These are phyloP conservation scores for Microsporum audouinii DNA, from an alignment of 2,329 filamentous ascomycete genomes.

Conservation along the genomic window DNA sequence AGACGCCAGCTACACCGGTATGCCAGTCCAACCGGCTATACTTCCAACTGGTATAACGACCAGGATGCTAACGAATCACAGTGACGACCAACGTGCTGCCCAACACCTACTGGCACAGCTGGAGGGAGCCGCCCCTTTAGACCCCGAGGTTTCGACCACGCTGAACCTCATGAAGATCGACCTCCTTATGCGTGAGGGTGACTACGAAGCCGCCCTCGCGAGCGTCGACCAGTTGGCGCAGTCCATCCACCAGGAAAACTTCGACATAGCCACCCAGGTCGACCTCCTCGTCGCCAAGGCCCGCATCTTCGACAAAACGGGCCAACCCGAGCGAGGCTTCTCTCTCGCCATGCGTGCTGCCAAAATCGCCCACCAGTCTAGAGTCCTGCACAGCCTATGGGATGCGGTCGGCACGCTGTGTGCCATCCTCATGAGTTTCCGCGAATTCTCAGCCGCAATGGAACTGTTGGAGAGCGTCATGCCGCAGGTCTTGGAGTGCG, in stretches of 20 bases:
- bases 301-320: slow-evolving; percentile 54
- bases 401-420: slow-evolving; percentile 56
- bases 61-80: slow-evolving; percentile 18
- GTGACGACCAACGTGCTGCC: slow-evolving; percentile 47
- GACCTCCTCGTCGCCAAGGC: slow-evolving; percentile 63
- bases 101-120: slow-evolving; percentile 48
- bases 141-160: slow-evolving; percentile 50
- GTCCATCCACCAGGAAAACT: slow-evolving; percentile 42
- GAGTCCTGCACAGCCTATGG: slow-evolving; percentile 60
- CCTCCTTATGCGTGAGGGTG: slow-evolving; percentile 43
- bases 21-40: neutral
- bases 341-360: slow-evolving; percentile 65
- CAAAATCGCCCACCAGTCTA: slow-evolving; percentile 58
- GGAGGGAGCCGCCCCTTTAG: slow-evolving; percentile 40
- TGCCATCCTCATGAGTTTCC: slow-evolving; percentile 56
- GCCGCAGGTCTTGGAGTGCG: slow-evolving; percentile 64
- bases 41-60: neutral
- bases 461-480: slow-evolving; percentile 57
- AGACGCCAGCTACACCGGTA: slow-evolving; percentile 34
- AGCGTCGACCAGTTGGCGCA: slow-evolving; percentile 43
- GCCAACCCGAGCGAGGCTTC: slow-evolving; percentile 62
- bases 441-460: slow-evolving; percentile 57
- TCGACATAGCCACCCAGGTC: slow-evolving; percentile 57
- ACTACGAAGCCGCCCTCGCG: slow-evolving; percentile 43
- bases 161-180: slow-evolving; percentile 51